Conservation (phyloP, 1,284 basidiomycete species). For the Leccinum discolor region DNA sequence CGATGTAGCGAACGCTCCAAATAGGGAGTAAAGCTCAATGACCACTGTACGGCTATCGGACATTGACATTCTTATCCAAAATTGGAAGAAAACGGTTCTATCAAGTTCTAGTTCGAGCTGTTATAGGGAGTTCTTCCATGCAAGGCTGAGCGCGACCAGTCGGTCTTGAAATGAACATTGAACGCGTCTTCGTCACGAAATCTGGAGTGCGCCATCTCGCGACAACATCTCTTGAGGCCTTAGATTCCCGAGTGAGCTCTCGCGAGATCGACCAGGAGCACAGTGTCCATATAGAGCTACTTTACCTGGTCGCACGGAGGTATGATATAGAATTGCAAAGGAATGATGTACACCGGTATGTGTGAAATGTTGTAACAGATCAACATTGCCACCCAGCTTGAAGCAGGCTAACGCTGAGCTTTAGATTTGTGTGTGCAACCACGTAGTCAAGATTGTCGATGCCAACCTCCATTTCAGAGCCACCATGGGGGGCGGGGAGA, state of each 20-base stretch:
- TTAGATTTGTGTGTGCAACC: conserved; percentile 27
- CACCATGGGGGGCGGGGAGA: conserved; percentile 63
- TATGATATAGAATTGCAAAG: too few relatives aligned
- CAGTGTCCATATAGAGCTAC: conserved; percentile 18
- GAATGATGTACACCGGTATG: conserved; percentile 10
- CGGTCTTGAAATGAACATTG: conserved; percentile 40
- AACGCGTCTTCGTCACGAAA: conserved; percentile 54
- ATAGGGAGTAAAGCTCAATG: neutral
- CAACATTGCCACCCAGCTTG: neutral
- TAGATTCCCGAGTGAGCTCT: conserved; percentile 30
- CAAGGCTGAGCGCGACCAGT: conserved; percentile 41
- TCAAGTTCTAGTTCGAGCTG: too few relatives aligned
- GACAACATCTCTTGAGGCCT: conserved; percentile 29
- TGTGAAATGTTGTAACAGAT: conserved; percentile 17
- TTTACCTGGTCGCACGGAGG: too few relatives aligned
- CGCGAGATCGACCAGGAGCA: conserved; percentile 48
- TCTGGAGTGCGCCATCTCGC: conserved; percentile 28
- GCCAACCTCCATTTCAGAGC: conserved; percentile 58
- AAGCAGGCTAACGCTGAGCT: conserved; percentile 3
- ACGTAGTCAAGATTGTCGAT: conserved; percentile 39
- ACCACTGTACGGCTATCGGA: neutral
- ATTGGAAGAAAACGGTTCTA: neutral
- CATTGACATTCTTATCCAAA: neutral
- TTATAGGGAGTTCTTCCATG: conserved; percentile 40
- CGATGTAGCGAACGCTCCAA: neutral